Evolutionary conservation across 306 rosid genomes (phyloP).

Genomic region (Carpinus fangiana): DNA sequence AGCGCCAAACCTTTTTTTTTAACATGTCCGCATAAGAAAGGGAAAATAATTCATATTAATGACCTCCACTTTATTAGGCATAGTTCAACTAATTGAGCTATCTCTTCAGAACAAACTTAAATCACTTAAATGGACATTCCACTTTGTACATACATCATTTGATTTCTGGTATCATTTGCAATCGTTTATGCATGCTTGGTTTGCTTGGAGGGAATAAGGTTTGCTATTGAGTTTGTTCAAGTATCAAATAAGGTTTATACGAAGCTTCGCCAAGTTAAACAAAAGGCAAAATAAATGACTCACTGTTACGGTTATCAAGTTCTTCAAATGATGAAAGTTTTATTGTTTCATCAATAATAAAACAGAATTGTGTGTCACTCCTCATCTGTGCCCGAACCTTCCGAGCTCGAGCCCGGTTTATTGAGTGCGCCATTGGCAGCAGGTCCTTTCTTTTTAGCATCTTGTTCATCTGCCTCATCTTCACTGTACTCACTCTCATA

Average conservation of each 20-base stretch:
- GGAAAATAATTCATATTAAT: no score
- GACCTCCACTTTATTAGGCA: no score
- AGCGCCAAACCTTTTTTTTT: no score
- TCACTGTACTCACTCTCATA: constrained; percentile 67
- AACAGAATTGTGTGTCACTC: constrained; percentile 24
- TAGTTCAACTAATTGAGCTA: no score
- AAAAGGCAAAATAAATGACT: background rate
- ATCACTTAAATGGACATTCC: background rate
- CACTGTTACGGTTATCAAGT: constrained; percentile 17
- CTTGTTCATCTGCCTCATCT: constrained; percentile 52
- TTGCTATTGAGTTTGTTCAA: background rate
- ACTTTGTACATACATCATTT: background rate
- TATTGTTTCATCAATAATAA: constrained; percentile 11
- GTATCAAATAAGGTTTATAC: background rate
- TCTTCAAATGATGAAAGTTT: constrained; percentile 22
- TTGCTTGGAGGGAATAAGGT: background rate
- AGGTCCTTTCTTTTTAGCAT: constrained; percentile 39
- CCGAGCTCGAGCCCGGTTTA: constrained; percentile 29
- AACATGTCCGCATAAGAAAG: no score
- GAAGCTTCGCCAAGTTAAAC: background rate
- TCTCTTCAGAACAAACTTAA: no score
- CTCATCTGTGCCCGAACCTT: constrained; percentile 50
- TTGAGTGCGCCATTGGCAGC: constrained; percentile 43
- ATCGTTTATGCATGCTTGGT: background rate
- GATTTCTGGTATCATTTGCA: background rate